Evolutionary conservation across 805 yeast genomes (phyloP), one percentile per base, ranked within the genome.

Genomic region (Wickerhamomyces bovis): DNA sequence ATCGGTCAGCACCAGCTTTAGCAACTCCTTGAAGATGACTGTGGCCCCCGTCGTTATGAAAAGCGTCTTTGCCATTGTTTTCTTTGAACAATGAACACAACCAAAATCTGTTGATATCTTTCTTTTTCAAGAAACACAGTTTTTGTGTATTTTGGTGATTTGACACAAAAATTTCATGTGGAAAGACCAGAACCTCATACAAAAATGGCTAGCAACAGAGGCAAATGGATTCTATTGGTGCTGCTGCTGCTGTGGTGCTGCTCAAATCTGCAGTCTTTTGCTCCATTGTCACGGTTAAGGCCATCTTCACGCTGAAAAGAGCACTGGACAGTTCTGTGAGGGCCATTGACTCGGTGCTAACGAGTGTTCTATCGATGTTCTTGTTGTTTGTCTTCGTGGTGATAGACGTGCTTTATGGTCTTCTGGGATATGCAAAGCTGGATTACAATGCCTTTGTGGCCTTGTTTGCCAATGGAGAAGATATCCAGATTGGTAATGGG

Each of bases 21-120:
- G 64, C 15, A 92, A 73, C 16, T 60, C 66, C 11, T 73, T 71
- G 60, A 92, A 92, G 0, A 95, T 84, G 19, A 85, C 90, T 0
- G 97, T 90, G 2, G 97, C 97, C 1, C 98, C 98, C 4, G 95
- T 85, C 0, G 95, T 83, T 6, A 90, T 83, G 30, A 90, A 67
- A 2, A 67, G 42, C 0, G 60, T 47, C 25, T 46, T 44, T 13
- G n/a, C 33, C 47, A 41, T 44, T 20, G 33, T 33, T 16, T 5
- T 33, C 16, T 15, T 31, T 31, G 28, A 25, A 10, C 12, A 9
- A 4, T n/a, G n/a, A n/a, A n/a, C n/a, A n/a, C 18, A 33, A 4
- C 11, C 12, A 15, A 7, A 33, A 16, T 33, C 36, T 33, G 18
- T 33, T 33, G 20, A 33, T 33, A 7, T 9, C 20, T 30, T 15